A percentile compares a stretch with the other conserved stretches of the same genome.
Evolutionary conservation across 306 rosid species (phyloP).

Genomic region (Cucurbita moschata): DNA sequence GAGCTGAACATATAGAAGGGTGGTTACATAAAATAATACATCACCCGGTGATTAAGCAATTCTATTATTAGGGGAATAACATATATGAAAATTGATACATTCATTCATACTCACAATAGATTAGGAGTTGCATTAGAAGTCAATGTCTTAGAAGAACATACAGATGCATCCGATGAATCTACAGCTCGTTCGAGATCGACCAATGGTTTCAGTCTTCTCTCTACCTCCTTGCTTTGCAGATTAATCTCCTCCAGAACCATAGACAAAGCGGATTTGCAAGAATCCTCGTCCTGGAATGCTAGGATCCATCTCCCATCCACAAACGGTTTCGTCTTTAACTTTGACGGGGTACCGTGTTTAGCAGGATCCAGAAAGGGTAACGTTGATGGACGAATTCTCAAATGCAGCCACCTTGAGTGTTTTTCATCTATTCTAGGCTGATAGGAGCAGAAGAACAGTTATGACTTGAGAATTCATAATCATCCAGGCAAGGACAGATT

Average conservation of each 20-base stretch:
- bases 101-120: conserved; percentile 16
- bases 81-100: background rate
- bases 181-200: conserved; percentile 34
- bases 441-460: background rate
- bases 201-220: conserved; percentile 66
- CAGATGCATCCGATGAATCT: conserved; percentile 23
- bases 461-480: background rate
- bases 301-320: conserved; percentile 96
- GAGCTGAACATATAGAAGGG: conserved; percentile 29
- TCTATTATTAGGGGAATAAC: conserved; percentile 17
- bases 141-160: conserved; percentile 16
- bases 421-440: conserved; percentile 76
- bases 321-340: conserved; percentile 34
- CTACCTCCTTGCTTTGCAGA: conserved; percentile 47
- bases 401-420: conserved; percentile 73
- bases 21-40: conserved; percentile 21
- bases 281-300: conserved; percentile 68
- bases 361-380: conserved; percentile 48
- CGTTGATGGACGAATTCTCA: conserved; percentile 68
- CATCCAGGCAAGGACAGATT: background rate
- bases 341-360: conserved; percentile 22
- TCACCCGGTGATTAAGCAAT: conserved; percentile 31
- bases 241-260: conserved; percentile 55
- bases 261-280: conserved; percentile 58
- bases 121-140: conserved; percentile 19